Conservation (phyloP, 768 basidiomycete species). For the Stropharia rugosoannulata region DNA sequence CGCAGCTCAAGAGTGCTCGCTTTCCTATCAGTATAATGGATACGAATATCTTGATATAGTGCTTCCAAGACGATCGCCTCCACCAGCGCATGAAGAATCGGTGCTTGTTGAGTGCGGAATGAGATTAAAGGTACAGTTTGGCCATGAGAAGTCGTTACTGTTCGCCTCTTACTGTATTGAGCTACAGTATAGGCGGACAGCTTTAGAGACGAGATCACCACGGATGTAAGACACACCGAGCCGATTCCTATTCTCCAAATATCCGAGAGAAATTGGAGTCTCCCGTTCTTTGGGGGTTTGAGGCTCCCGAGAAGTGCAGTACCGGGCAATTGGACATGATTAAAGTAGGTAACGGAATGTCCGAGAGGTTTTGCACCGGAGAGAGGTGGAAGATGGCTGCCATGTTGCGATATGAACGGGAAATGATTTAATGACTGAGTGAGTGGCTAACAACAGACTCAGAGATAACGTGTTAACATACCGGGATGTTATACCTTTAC, state of each 20-base stretch:
- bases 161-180: constrained; percentile 8
- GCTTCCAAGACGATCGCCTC: constrained; percentile 8
- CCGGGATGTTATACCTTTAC: constrained; percentile 5
- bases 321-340: constrained; percentile 7
- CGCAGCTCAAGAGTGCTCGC: neutral
- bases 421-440: constrained; percentile 1
- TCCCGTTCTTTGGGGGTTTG: neutral
- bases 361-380: constrained; percentile 2
- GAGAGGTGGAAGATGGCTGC: constrained; percentile 7
- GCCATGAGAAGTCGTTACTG: neutral
- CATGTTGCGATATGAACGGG: too few relatives aligned
- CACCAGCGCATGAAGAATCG: constrained; percentile 6
- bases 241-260: constrained; percentile 11
- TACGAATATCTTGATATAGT: neutral
- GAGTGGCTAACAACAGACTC: neutral
- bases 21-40: neutral
- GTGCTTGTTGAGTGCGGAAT: constrained; percentile 12
- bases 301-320: constrained; percentile 3
- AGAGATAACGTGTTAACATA: neutral
- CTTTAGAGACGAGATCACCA: constrained; percentile 4
- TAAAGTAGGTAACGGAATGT: constrained; percentile 5
- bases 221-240: constrained; percentile 2
- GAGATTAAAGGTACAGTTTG: constrained; percentile 7
- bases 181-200: constrained; percentile 7
- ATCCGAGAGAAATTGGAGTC: constrained; percentile 9